These are phyloP conservation scores for Oryza australiensis DNA, from an alignment of 176 grass and related monocot genomes.

Conservation along the genomic window DNA sequence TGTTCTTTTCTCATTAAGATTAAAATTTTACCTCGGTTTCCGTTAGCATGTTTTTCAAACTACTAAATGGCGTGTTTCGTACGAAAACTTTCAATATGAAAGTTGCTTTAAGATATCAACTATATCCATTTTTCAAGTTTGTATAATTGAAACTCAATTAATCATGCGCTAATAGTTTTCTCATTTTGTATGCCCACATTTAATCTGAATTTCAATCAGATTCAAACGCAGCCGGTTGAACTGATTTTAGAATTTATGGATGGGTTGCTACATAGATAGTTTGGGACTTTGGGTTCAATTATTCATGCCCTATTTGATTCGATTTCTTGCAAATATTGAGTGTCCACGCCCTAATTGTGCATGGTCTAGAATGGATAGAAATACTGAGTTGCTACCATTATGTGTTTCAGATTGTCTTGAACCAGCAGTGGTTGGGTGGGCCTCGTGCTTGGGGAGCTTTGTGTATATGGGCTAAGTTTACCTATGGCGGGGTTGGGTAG, in stretches of 20 bases:
- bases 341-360: background rate
- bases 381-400: background rate
- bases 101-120: too few species aligned
- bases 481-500: background rate
- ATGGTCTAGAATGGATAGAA: background rate
- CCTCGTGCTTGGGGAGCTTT: background rate
- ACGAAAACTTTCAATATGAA: too few species aligned
- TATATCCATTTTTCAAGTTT: too few species aligned
- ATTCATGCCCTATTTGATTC: background rate
- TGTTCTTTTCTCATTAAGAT: too few species aligned
- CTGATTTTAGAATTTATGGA: background rate
- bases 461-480: background rate
- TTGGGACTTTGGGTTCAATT: background rate
- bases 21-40: too few species aligned
- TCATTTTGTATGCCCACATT: too few species aligned
- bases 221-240: too few species aligned
- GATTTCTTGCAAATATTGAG: background rate
- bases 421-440: background rate
- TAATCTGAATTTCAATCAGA: too few species aligned
- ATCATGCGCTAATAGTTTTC: too few species aligned
- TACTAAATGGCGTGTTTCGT: too few species aligned
- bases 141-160: too few species aligned
- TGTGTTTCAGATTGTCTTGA: slow-evolving; percentile 4
- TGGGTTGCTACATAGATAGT: background rate
- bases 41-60: too few species aligned